Conservation (phyloP, 768 basidiomycete species). For the Mycena galericulata region DNA sequence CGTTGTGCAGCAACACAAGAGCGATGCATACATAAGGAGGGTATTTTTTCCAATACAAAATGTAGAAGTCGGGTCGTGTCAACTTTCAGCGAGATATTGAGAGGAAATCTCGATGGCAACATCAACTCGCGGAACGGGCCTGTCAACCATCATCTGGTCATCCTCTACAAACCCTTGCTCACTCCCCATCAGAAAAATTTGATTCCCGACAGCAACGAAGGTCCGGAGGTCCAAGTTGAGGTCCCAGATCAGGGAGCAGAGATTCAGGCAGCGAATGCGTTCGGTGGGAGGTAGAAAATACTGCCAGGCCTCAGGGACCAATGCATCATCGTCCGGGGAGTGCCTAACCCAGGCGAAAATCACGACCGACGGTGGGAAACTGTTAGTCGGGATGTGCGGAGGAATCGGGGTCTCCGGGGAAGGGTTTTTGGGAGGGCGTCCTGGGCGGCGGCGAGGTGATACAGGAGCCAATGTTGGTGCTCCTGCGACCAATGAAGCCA, state of each 20-base stretch:
- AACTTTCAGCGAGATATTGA: neutral
- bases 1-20: too few relatives aligned
- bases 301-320: conserved; percentile 5
- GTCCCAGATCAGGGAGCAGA: neutral
- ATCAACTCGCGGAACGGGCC: neutral
- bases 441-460: too few relatives aligned
- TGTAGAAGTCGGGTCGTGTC: too few relatives aligned
- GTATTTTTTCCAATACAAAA: too few relatives aligned
- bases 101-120: neutral
- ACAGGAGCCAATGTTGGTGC: neutral
- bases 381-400: too few relatives aligned
- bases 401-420: too few relatives aligned
- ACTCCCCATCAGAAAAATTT: neutral
- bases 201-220: neutral
- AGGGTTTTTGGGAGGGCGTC: too few relatives aligned
- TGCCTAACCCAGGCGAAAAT: neutral
- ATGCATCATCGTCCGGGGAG: neutral
- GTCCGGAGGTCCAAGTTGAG: neutral
- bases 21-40: too few relatives aligned
- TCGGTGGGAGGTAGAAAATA: neutral
- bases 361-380: neutral
- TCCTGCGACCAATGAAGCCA: conserved; percentile 1
- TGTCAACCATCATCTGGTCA: neutral
- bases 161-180: neutral
- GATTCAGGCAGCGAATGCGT: neutral